Evolutionary conservation across 2,329 filamentous ascomycete genomes (phyloP).

Genomic region (Calonectria fujianensis): DNA sequence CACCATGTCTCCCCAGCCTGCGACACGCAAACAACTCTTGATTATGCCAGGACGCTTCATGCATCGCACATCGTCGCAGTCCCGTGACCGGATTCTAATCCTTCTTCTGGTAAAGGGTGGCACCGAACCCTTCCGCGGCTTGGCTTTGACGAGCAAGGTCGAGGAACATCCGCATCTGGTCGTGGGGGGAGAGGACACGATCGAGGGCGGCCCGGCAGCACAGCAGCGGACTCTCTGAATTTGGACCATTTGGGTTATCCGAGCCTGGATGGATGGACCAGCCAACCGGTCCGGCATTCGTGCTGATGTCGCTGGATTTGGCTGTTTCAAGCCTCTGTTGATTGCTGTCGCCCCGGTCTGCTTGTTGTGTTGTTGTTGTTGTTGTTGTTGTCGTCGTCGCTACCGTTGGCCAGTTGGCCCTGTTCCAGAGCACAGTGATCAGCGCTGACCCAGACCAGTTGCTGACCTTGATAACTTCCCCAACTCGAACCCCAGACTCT

Average conservation of each 20-base stretch:
- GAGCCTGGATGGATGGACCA: neutral
- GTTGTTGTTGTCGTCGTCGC: neutral
- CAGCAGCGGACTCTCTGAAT: neutral
- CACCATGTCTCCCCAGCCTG: neutral
- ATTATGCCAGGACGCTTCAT: constrained; percentile 10
- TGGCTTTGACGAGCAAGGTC: constrained; percentile 12
- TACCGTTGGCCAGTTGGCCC: neutral
- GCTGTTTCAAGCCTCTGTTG: constrained; percentile 17
- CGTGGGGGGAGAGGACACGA: constrained; percentile 8
- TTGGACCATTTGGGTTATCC: constrained; percentile 1
- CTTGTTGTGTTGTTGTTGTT: neutral
- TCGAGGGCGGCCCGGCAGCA: constrained; percentile 1
- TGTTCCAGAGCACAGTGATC: constrained; percentile 9
- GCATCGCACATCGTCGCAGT: constrained; percentile 33
- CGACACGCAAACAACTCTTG: constrained; percentile 16
- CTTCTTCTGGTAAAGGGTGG: constrained; percentile 4
- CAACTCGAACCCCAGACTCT: constrained; percentile 10
- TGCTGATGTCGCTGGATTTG: constrained; percentile 27
- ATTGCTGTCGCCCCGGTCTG: neutral
- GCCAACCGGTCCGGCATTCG: constrained; percentile 17
- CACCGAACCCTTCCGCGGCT: constrained; percentile 24
- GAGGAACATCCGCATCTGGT: neutral
- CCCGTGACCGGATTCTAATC: constrained; percentile 21
- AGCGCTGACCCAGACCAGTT: neutral
- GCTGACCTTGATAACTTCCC: constrained; percentile 15